Evolutionary conservation across 768 basidiomycete genomes (phyloP), one percentile per base, ranked within the genome.

Genomic region (Russula dissimulans): DNA sequence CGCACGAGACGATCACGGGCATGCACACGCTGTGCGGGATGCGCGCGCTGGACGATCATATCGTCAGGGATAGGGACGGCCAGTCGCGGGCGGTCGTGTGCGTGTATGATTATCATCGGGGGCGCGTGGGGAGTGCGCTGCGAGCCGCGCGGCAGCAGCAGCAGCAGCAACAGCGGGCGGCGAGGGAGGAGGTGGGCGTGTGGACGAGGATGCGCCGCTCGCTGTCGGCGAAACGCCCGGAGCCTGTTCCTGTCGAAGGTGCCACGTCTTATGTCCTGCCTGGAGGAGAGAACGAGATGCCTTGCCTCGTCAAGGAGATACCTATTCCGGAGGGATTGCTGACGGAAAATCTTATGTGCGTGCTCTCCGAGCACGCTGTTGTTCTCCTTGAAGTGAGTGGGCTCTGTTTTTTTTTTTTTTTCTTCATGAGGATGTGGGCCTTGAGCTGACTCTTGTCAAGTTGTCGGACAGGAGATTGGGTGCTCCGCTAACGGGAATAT

Each of bases 261-360:
- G 50, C 43, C 17, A 39, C 34, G 29, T 38, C 51, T n/a, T 46
- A 46, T 39, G 26, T 53, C 57, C 50, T 46, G 15, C 26, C 36
- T 1, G 51, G 51, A 1, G 51, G 44, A 31, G 51, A 38, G 1
- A 22, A 18, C 2, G 46, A 59, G 18, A 26, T 57, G 50, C 26
- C 55, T 5, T 57, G 43, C 31, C 36, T 61, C 4, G 49, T 46
- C 36, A 41, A 56, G 38, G 60, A 61, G 49, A 51, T 56, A 7
- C 38, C 49, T 22, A 51, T 46, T 7, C 55, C 55, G 5, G 36
- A 51, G 3, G 49, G 34, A 12, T 53, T 59, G 44, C 34, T 45
- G n/a, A 10, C 39, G 34, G 18, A 17, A 14, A 49, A 38, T 41
- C 36, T 38, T 7, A 31, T 50, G 52, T 56, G 43, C 14, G 55